Base-by-base conservation (phyloP, 805 yeast species). In the Metschnikowia arizonensis region DNA sequence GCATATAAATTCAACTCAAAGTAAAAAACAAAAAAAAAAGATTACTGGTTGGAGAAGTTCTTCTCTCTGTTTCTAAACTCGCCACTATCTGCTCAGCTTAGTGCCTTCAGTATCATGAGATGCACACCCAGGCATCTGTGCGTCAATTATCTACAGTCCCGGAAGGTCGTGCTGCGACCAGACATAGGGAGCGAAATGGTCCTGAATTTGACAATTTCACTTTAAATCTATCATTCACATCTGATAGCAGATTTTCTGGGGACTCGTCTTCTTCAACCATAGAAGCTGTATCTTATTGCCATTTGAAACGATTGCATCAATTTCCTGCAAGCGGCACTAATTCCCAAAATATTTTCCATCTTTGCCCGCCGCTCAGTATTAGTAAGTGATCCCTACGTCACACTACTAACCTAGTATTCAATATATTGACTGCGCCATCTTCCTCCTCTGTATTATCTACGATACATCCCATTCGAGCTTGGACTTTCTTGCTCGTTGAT, bases 121-220 rank as follows among this genome's bases (percentile, higher is more conserved):
- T 29, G 42, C 35, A 39, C 35, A 30, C 35, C 34, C 11, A 31
- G 34, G 23, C 35, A 29, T 30, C 42, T 39, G 32, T 19, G 42
- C 34, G 42, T 29, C 26, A 30, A 23, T 28, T 30, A 30, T 35
- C 42, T 39, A 39, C 34, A 30, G 34, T 30, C 33, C 34, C 34
- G 42, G 21, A 30, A 21, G 34, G 42, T 39, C 42, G 42, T 39
- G 42, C 17, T 23, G 29, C 6, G 19, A 39, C 42, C 42, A 23
- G 14, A 7, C 29, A 14, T 30, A 39, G 42, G 42, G 42, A 39
- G 42, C 42, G 42, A 29, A 39, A 15, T 14, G 42, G 42, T 30
- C 42, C 42, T 39, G 42, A 39, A 39, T 18, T 39, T 39, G 35
- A 9, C 35, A 30, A n/a, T 5, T 23, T 21, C 34, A 23, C 26